Evolutionary conservation across 495 filamentous ascomycete species (phyloP).

Genomic region (Neurospora cerealis): DNA sequence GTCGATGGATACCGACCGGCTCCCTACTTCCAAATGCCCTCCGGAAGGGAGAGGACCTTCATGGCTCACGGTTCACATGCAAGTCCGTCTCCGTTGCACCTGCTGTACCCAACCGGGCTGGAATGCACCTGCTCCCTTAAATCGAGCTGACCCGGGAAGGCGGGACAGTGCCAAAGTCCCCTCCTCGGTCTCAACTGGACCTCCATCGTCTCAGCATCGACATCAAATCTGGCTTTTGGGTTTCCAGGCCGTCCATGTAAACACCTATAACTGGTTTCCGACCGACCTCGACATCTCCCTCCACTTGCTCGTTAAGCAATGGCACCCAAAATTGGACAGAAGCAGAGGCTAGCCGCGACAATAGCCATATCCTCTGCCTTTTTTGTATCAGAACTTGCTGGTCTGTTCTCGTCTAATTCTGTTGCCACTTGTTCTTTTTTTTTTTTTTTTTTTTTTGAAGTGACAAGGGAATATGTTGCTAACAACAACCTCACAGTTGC

Average conservation of each 20-base stretch:
- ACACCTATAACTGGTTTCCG: not conserved
- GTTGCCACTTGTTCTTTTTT: not conserved
- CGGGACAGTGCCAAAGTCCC: not conserved
- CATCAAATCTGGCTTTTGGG: not conserved
- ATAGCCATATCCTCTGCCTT: constrained; percentile 74
- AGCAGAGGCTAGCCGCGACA: constrained; percentile 60
- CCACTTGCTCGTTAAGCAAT: constrained; percentile 7
- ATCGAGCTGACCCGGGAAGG: not conserved
- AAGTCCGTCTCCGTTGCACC: not conserved
- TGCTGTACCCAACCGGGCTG: not conserved
- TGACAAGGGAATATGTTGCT: not conserved
- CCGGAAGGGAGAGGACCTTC: not conserved
- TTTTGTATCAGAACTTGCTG: constrained; percentile 74
- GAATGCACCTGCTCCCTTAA: not conserved
- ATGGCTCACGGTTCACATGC: not conserved
- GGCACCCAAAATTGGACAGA: constrained; percentile 26
- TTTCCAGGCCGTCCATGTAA: not conserved
- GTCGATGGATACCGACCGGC: not conserved
- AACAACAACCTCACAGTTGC: constrained; percentile 40
- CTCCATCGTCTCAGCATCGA: not conserved
- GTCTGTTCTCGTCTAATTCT: constrained; percentile 16
- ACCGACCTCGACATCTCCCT: not conserved
- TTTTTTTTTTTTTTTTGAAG: not conserved
- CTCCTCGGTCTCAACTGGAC: not conserved
- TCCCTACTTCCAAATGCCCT: not conserved